Conservation (phyloP, 371 early-diverging fungal species). For the Blakeslea trispora region DNA sequence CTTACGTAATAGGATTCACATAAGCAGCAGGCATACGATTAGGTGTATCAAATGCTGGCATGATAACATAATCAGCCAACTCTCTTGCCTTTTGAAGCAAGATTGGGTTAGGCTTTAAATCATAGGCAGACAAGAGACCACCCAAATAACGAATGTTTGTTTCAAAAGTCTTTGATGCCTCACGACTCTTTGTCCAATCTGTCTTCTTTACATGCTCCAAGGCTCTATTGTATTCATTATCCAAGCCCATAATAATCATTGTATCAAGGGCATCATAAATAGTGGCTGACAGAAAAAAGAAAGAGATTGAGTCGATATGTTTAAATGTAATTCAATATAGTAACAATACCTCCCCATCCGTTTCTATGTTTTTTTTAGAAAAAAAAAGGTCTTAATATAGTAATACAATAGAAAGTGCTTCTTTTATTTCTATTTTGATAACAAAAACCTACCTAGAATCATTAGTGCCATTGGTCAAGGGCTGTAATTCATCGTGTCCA, state of each 20-base stretch:
- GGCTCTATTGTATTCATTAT: slow-evolving; percentile 72
- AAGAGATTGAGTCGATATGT: too few relatives aligned
- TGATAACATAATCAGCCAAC: slow-evolving; percentile 37
- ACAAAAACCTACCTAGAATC: slow-evolving; percentile 70
- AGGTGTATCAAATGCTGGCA: slow-evolving; percentile 52
- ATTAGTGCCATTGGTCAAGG: slow-evolving; percentile 39
- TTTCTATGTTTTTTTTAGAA: too few relatives aligned
- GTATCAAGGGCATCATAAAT: slow-evolving; percentile 89
- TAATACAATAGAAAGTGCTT: neutral
- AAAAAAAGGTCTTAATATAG: neutral
- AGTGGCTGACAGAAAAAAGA: slow-evolving; percentile 53
- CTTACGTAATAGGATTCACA: slow-evolving; percentile 57
- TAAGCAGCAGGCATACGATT: slow-evolving; percentile 78
- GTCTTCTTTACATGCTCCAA: slow-evolving; percentile 58
- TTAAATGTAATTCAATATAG: too few relatives aligned
- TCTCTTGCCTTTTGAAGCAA: slow-evolving; percentile 52
- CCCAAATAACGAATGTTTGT: slow-evolving; percentile 79
- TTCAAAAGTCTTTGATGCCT: slow-evolving; percentile 65
- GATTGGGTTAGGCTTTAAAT: slow-evolving; percentile 56
- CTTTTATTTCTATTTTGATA: slow-evolving; percentile 18
- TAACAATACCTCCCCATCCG: slow-evolving; percentile 59
- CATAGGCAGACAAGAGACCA: slow-evolving; percentile 66
- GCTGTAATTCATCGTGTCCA: slow-evolving; percentile 62
- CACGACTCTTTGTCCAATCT: slow-evolving; percentile 26
- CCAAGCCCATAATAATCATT: slow-evolving; percentile 76